Evolutionary conservation across 768 basidiomycete genomes (phyloP).

Genomic region (Termitomyces sp.): DNA sequence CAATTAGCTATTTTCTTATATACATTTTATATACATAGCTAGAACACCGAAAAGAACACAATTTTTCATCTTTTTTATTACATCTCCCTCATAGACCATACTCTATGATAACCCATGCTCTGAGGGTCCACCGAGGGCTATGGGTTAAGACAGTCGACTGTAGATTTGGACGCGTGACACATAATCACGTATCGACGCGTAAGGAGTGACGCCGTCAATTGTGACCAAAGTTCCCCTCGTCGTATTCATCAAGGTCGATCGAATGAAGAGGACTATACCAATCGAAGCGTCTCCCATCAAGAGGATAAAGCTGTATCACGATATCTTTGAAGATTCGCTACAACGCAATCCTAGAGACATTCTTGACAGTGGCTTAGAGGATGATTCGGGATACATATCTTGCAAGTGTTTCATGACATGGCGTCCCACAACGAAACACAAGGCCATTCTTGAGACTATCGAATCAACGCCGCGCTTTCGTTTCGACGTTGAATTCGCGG

Average conservation of each 20-base stretch:
- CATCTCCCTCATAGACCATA: too few species aligned
- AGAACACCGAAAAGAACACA: too few species aligned
- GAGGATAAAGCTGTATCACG: slow-evolving; percentile 3
- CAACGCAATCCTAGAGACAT: slow-evolving; percentile 27
- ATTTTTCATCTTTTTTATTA: too few species aligned
- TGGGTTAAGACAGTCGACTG: too few species aligned
- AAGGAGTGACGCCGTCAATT: neutral
- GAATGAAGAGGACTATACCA: slow-evolving; percentile 9
- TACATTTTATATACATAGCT: too few species aligned
- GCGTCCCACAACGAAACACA: slow-evolving; percentile 23
- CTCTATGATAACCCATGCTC: too few species aligned
- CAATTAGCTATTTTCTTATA: too few species aligned
- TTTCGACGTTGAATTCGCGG: slow-evolving; percentile 34
- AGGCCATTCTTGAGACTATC: slow-evolving; percentile 24
- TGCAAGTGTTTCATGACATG: slow-evolving; percentile 42
- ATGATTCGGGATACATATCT: slow-evolving; percentile 33
- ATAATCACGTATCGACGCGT: neutral
- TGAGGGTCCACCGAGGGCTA: too few species aligned
- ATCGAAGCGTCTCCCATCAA: neutral
- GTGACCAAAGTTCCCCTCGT: neutral
- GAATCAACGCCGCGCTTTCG: slow-evolving; percentile 19
- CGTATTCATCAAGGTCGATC: neutral
- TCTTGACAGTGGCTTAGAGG: slow-evolving; percentile 16
- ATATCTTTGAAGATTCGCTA: slow-evolving; percentile 16
- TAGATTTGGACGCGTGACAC: too few species aligned